Percentiles rank a stretch among this genome's conserved stretches.
These are phyloP conservation scores for Leptographium wingfieldii DNA, from an alignment of 2,329 filamentous ascomycete species.

Conservation along the genomic window DNA sequence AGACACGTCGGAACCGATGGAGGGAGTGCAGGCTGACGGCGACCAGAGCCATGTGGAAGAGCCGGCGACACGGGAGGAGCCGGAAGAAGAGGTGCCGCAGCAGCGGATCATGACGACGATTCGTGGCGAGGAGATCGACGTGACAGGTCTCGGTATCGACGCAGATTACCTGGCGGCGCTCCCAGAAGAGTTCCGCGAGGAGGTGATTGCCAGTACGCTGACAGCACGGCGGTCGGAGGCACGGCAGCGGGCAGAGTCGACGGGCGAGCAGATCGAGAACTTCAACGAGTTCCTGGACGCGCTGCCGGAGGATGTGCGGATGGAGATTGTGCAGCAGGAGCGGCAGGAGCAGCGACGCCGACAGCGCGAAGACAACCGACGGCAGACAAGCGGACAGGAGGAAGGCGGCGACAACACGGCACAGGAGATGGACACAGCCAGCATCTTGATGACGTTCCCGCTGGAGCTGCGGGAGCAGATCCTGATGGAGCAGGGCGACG, in stretches of 20 bases:
- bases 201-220: conserved; percentile 86
- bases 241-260: conserved; percentile 47
- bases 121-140: conserved; percentile 76
- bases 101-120: conserved; percentile 68
- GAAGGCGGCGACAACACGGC: conserved; percentile 14
- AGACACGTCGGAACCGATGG: conserved; percentile 43
- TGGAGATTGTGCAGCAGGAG: conserved; percentile 86
- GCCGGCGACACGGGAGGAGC: neutral
- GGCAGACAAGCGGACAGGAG: conserved; percentile 33
- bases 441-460: conserved; percentile 82
- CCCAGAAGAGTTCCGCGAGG: conserved; percentile 92
- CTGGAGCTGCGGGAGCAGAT: conserved; percentile 75
- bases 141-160: conserved; percentile 90
- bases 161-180: conserved; percentile 89
- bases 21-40: conserved; percentile 9
- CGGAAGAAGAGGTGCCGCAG: conserved; percentile 10
- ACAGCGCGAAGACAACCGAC: conserved; percentile 68
- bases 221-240: conserved; percentile 72
- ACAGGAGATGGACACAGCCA: conserved; percentile 78
- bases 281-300: conserved; percentile 91
- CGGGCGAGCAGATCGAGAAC: conserved; percentile 66
- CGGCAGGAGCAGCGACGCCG: conserved; percentile 76
- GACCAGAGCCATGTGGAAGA: neutral
- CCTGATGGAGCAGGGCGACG: conserved; percentile 82
- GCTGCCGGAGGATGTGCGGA: conserved; percentile 75